Conservation (phyloP, 1,284 basidiomycete species). For the Inonotus hispidus region DNA sequence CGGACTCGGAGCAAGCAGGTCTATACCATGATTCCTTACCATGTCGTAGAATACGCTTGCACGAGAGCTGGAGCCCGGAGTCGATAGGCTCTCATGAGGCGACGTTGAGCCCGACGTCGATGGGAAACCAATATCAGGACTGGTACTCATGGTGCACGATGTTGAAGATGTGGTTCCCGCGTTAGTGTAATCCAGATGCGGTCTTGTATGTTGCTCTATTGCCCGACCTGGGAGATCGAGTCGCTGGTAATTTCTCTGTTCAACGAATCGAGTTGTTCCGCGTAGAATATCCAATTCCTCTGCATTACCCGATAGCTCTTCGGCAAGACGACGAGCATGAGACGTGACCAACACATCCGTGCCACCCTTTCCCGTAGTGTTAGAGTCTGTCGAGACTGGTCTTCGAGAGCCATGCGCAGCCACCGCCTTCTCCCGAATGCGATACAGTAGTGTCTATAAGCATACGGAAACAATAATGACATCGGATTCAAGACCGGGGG, state of each 20-base stretch:
- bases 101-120: background rate
- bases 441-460: background rate
- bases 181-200: background rate
- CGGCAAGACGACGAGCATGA: background rate
- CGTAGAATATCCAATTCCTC: constrained; percentile 11
- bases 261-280: constrained; percentile 7
- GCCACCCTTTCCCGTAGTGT: background rate
- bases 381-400: background rate
- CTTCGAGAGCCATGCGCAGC: background rate
- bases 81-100: background rate
- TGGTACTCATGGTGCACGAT: background rate
- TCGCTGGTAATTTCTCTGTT: background rate
- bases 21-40: background rate
- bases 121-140: background rate
- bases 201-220: background rate
- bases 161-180: background rate
- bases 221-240: background rate
- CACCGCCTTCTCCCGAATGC: background rate
- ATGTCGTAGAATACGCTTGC: background rate
- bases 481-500: background rate
- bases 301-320: background rate
- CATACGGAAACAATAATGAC: background rate
- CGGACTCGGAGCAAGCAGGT: background rate
- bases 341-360: background rate
- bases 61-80: background rate